phyloP scores from a whole-genome alignment of 108 stramenopile species.

The Nitzschia palea region DNA sequence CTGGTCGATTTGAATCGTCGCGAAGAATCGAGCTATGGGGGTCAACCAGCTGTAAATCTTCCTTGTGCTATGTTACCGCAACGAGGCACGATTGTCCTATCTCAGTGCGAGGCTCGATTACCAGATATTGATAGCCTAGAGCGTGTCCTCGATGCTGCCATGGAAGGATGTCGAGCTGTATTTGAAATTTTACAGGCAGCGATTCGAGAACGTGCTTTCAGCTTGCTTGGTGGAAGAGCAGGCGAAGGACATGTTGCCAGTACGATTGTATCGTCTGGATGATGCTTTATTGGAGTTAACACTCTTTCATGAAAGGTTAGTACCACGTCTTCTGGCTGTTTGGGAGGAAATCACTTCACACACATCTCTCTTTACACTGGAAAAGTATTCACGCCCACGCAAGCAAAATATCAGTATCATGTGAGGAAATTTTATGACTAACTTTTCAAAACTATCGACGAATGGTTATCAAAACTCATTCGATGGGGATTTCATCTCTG shows the following conservation, averaged over 20 bases:
- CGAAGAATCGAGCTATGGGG: conserved; percentile 53
- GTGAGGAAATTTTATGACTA: conserved; percentile 50
- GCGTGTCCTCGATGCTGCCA: conserved; percentile 74
- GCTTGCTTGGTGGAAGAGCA: conserved; percentile 49
- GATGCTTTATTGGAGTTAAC: too few species aligned
- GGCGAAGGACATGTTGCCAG: conserved; percentile 48
- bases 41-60: conserved; percentile 66
- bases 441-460: conserved; percentile 58
- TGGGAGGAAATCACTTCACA: too few species aligned
- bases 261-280: conserved; percentile 18
- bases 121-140: conserved; percentile 61
- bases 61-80: conserved; percentile 87
- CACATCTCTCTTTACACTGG: too few species aligned
- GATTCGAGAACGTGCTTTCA: conserved; percentile 65
- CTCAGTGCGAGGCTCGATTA: conserved; percentile 85
- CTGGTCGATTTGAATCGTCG: conserved; percentile 80
- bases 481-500: conserved; percentile 64
- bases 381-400: too few species aligned
- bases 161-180: conserved; percentile 82
- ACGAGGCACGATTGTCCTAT: conserved; percentile 77
- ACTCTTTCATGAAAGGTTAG: too few species aligned
- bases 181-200: conserved; percentile 81
- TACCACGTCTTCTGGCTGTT: too few species aligned
- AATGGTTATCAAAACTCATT: conserved; percentile 28
- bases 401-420: conserved; percentile 37